Percentiles rank a stretch among this genome's conserved stretches.
These are phyloP conservation scores for Neurospora sp. DNA, from an alignment of 495 filamentous ascomycete genomes.

Conservation along the genomic window DNA sequence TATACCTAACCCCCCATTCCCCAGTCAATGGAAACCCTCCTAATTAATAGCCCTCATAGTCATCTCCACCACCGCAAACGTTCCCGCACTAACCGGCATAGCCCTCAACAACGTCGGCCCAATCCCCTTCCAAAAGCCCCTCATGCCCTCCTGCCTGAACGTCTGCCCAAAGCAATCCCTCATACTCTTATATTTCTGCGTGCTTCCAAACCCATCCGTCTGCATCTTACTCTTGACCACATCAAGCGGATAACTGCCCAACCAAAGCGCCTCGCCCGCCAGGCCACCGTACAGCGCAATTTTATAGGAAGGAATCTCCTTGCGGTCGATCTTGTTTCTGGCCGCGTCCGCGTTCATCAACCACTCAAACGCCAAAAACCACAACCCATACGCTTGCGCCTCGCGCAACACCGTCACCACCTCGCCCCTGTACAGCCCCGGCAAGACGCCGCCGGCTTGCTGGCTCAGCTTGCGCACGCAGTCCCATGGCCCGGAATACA, in stretches of 20 bases:
- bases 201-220: slow-evolving; percentile 69
- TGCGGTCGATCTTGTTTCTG: slow-evolving; percentile 60
- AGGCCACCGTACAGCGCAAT: slow-evolving; percentile 87
- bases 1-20: too few species aligned
- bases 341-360: slow-evolving; percentile 83
- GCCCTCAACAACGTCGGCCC: slow-evolving; percentile 89
- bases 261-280: slow-evolving; percentile 88
- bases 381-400: slow-evolving; percentile 87
- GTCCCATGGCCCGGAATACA: slow-evolving; percentile 81
- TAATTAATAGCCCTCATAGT: slow-evolving; percentile 50
- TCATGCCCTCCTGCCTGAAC: slow-evolving; percentile 61
- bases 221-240: slow-evolving; percentile 99
- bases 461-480: slow-evolving; percentile 68
- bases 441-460: slow-evolving; percentile 50
- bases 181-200: slow-evolving; percentile 68
- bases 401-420: slow-evolving; percentile 80
- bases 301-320: slow-evolving; percentile 71
- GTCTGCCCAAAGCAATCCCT: slow-evolving; percentile 83
- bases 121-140: slow-evolving; percentile 94
- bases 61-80: slow-evolving; percentile 74
- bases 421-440: slow-evolving; percentile 77
- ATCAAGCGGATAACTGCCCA: slow-evolving; percentile 88
- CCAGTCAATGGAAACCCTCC: too few species aligned
- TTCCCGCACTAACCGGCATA: slow-evolving; percentile 95
- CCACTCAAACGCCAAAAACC: slow-evolving; percentile 93